Base-by-base conservation (phyloP, 2,329 filamentous ascomycete genomes). In the Cucurbitaria berberidis region DNA sequence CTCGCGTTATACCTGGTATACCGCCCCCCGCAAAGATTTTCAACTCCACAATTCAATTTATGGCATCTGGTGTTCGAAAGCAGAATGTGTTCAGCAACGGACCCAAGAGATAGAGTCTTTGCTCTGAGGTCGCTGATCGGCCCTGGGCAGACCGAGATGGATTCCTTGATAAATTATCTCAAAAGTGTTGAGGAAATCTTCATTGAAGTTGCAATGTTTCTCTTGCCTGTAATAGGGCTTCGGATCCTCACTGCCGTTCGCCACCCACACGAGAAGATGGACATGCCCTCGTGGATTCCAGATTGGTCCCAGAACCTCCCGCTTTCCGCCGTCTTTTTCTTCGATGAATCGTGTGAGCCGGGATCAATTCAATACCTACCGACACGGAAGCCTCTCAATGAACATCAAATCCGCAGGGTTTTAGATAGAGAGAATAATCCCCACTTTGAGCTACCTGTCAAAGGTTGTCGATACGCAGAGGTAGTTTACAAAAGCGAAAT, bases 261-360 rank as follows among this genome's bases (percentile, higher is more conserved):
- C 18, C 48, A 56, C 35, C 53, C 48, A 45, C 53, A 56, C 16
- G 9, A 36, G 2, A n/a, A n/a, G n/a, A 41, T 21, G 16, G 26
- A 49, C 2, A 52, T 52, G 53, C 40, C 48, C 36, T 56, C 48
- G 16, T 56, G 53, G 53, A 36, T 57, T 19, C 53, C 45, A 9
- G 49, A 57, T 44, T 57, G 53, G 53, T 49, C 48, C 4, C 45
- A 53, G 32, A 43, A 53, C 42, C 40, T 50, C 13, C 53, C 48
- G 21, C 36, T 55, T 15, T 13, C 7, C 18, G n/a, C 34, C 19
- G 21, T 10, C 13, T 2, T 21, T 6, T 32, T 35, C 40, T n/a
- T n/a, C n/a, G n/a, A n/a, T n/a, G n/a, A n/a, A n/a, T n/a, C n/a
- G n/a, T n/a, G n/a, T n/a, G n/a, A n/a, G n/a, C n/a, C n/a, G n/a